A percentile compares a stretch with the other conserved stretches of the same genome.
These are phyloP conservation scores for Tubosaeta sp. DNA, from an alignment of 768 basidiomycete genomes.

Conservation along the genomic window DNA sequence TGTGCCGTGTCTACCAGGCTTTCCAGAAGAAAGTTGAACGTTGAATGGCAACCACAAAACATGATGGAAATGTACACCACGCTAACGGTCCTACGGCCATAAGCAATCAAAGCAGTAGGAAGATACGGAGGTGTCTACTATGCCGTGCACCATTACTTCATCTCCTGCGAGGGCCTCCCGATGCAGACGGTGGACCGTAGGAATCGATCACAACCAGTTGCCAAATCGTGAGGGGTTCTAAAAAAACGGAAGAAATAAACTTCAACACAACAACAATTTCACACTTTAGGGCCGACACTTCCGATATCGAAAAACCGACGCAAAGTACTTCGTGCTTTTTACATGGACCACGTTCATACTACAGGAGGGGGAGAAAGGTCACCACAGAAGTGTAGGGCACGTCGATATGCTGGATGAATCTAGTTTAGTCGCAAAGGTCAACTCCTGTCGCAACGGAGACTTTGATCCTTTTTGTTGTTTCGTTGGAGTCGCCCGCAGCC, in stretches of 20 bases:
- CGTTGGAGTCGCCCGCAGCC: slow-evolving; percentile 14
- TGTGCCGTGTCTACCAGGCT: not conserved
- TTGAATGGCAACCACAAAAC: no score
- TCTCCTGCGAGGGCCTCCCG: slow-evolving; percentile 81
- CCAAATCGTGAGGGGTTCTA: slow-evolving; percentile 44
- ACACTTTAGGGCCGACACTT: slow-evolving; percentile 36
- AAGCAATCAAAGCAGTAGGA: slow-evolving; percentile 45
- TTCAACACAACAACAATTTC: not conserved
- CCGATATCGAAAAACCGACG: no score
- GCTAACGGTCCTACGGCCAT: slow-evolving; percentile 76
- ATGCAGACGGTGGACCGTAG: slow-evolving; percentile 39
- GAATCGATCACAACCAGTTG: slow-evolving; percentile 38
- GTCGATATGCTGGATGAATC: not conserved
- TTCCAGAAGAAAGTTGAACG: no score
- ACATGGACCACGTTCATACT: not conserved
- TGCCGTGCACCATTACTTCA: slow-evolving; percentile 86
- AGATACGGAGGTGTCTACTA: slow-evolving; percentile 88
- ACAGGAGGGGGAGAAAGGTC: not conserved
- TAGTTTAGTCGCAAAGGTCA: slow-evolving; percentile 65
- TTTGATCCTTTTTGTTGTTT: slow-evolving; percentile 56
- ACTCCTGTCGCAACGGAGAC: slow-evolving; percentile 66
- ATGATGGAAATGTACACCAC: slow-evolving; percentile 65
- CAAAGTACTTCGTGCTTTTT: no score
- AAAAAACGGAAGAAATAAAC: not conserved
- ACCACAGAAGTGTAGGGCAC: not conserved